Evolutionary conservation across 2,329 filamentous ascomycete genomes (phyloP), one percentile per base, ranked within the genome.

Genomic region (Rhynchosporium graminicola): DNA sequence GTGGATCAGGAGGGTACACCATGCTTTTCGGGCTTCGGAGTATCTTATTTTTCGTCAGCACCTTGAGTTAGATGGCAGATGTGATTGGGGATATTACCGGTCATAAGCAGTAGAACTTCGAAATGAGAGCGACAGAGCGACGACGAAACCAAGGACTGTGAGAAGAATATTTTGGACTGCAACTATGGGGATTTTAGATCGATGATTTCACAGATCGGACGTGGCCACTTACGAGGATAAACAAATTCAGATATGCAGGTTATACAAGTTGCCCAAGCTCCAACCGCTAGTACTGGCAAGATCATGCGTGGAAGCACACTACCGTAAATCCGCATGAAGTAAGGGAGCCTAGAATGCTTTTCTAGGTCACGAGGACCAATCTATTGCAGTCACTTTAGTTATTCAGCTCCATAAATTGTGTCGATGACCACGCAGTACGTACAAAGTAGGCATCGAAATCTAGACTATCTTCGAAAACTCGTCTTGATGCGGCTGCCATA

Each of bases 121-220:
- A 77, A 93, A 92, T 0, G 88, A 91, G 38, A 93, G 81, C 15
- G 87, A 83, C 62, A 93, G 77, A 83, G 87, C 87, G 73, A 93
- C 89, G 64, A 93, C 88, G 78, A 93, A 92, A 87, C 90, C 90
- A 50, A 89, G 83, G 59, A 93, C 86, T 1, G 89, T 92, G 59
- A 93, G 80, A 28, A 92, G 79, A 38, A 91, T 81, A 13, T 81
- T 86, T 72, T 83, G 82, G 65, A 92, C 85, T 50, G 81, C 82
- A 20, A 87, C 59, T 61, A 15, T 15, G 26, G 10, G 29, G 3
- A 42, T 13, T 15, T 46, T 36, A 38, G 45, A 40, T 38, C 4
- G n/a, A 10, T 6, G 38, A 9, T n/a, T 12, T 20, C 20, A 29
- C 3, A n/a, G 8, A 38, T 47, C n/a, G 15, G 12, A 12, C 10